Percentiles rank a stretch among this genome's conserved stretches.
Conservation (phyloP, 805 yeast genomes). For the Tetrapisispora taiwanensis region DNA sequence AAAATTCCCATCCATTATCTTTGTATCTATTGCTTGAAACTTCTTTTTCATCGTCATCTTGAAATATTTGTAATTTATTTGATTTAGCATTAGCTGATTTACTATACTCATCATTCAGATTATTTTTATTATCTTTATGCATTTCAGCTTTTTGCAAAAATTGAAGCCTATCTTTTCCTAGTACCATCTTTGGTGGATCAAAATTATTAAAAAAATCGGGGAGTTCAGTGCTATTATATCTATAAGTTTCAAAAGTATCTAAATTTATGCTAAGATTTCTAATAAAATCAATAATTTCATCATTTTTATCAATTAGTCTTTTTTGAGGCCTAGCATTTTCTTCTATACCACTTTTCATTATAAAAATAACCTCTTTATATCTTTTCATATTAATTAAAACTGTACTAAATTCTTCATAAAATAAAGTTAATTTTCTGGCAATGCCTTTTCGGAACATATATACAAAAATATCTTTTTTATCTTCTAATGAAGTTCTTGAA, state of each 20-base stretch:
- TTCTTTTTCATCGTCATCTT: neutral
- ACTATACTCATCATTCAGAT: constrained; percentile 4
- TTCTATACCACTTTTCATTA: constrained; percentile 30
- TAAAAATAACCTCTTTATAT: constrained; percentile 10
- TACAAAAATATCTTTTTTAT: constrained; percentile 60
- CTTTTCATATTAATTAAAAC: constrained; percentile 10
- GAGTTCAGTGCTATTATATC: neutral
- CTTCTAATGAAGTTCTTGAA: constrained; percentile 38
- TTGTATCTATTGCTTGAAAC: constrained; percentile 1
- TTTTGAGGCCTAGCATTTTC: constrained; percentile 54
- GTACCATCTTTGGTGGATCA: constrained; percentile 5
- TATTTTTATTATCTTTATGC: constrained; percentile 8
- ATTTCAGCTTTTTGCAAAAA: constrained; percentile 8
- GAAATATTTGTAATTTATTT: constrained; percentile 1
- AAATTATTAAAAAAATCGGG: constrained; percentile 2
- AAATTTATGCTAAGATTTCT: constrained; percentile 8
- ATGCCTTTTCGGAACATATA: constrained; percentile 64
- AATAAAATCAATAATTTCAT: constrained; percentile 9
- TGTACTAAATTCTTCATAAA: constrained; percentile 70
- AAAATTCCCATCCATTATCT: constrained; percentile 34
- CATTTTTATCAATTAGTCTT: constrained; percentile 28
- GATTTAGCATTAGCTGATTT: constrained; percentile 10
- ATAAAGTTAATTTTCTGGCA: constrained; percentile 56
- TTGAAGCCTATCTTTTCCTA: constrained; percentile 10
- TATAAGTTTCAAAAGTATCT: neutral